These are phyloP conservation scores for Leucosporidium scottii DNA, from an alignment of 768 basidiomycete species.

Conservation along the genomic window DNA sequence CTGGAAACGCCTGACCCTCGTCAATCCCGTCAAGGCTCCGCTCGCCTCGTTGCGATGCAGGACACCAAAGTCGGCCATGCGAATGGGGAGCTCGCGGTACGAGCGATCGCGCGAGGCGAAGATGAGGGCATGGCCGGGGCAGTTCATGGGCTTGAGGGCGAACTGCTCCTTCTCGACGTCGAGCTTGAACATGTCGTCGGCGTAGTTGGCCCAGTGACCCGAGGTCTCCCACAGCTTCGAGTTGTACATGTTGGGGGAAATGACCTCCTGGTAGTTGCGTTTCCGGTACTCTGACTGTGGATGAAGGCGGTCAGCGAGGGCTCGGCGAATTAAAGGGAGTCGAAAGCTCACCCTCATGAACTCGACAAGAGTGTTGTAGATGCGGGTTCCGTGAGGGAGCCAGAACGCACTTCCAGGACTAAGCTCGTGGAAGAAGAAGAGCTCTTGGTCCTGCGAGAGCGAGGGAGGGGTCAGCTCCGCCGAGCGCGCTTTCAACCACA, in stretches of 20 bases:
- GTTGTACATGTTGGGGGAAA: constrained; percentile 96
- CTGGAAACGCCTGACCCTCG: constrained; percentile 86
- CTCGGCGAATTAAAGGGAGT: not conserved
- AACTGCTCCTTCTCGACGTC: constrained; percentile 94
- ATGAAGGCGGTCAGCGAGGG: not conserved
- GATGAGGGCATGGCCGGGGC: constrained; percentile 88
- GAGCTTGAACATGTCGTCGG: constrained; percentile 93
- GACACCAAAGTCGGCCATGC: constrained; percentile 98
- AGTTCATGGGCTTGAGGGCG: constrained; percentile 93
- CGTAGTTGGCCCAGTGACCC: constrained; percentile 96
- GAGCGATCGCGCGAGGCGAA: constrained; percentile 89
- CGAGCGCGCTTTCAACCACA: not conserved
- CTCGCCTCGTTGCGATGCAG: constrained; percentile 94
- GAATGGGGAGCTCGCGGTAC: constrained; percentile 90
- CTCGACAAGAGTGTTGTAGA: constrained; percentile 88
- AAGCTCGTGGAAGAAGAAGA: constrained; percentile 97
- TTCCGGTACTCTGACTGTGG: constrained; percentile 80
- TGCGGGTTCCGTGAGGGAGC: constrained; percentile 90
- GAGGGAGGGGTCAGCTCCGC: constrained; percentile 14
- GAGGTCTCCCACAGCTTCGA: constrained; percentile 96
- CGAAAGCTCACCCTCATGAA: constrained; percentile 67
- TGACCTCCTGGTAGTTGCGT: constrained; percentile 95
- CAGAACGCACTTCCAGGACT: constrained; percentile 95
- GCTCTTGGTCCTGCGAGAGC: constrained; percentile 71
- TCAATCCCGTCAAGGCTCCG: constrained; percentile 85